Evolutionary conservation across 2,329 filamentous ascomycete genomes (phyloP).

Genomic region (Juglanconis juglandina): DNA sequence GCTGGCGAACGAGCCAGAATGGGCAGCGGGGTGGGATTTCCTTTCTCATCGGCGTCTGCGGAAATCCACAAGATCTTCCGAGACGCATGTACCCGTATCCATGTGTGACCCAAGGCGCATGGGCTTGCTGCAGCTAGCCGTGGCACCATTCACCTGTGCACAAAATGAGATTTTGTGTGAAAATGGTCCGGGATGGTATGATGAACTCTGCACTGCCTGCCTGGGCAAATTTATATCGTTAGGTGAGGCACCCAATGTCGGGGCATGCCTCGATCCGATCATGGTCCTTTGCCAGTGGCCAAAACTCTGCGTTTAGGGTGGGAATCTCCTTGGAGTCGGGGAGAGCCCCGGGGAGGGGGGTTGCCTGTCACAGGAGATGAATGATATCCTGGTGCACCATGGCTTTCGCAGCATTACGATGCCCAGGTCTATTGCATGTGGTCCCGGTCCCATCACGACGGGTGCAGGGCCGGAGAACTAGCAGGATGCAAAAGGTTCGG

Average conservation of each 20-base stretch:
- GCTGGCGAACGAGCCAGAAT: background rate
- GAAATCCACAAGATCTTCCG: slow-evolving; percentile 1
- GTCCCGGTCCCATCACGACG: no score
- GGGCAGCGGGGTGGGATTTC: background rate
- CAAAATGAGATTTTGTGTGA: background rate
- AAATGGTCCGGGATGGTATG: background rate
- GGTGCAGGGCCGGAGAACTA: no score
- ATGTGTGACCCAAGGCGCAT: slow-evolving; percentile 14
- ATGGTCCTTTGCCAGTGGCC: no score
- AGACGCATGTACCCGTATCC: slow-evolving; percentile 7
- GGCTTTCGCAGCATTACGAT: no score
- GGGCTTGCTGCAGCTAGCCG: slow-evolving; percentile 13
- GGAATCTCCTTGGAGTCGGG: no score
- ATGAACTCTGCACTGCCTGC: background rate
- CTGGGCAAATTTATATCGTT: background rate
- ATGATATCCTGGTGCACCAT: no score
- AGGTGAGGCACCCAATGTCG: background rate
- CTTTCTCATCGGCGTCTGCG: background rate
- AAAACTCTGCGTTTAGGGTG: no score
- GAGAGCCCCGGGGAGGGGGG: no score
- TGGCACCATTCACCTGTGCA: background rate
- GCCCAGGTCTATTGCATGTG: no score
- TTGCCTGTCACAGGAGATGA: no score
- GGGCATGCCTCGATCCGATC: background rate
- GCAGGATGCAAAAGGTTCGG: no score